Evolutionary conservation across 352 stramenopile species (phyloP).

Genomic region (Discostella stelligera): DNA sequence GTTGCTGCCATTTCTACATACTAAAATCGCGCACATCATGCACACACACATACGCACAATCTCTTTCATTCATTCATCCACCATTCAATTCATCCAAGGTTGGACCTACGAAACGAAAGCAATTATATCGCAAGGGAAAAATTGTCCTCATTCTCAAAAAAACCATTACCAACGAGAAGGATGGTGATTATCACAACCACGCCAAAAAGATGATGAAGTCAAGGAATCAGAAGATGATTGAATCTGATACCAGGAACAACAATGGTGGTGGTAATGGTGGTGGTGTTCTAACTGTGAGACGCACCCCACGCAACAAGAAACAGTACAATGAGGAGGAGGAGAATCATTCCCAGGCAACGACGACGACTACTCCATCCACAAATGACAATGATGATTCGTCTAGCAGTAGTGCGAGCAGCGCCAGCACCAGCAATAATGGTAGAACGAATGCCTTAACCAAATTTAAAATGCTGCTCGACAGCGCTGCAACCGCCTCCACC

Average conservation of each 20-base stretch:
- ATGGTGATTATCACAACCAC: neutral
- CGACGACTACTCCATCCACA: neutral
- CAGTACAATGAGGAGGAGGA: neutral
- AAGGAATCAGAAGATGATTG: neutral
- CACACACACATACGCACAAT: too few relatives aligned
- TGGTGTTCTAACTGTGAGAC: too few relatives aligned
- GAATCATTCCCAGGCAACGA: neutral
- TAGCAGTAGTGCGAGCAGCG: neutral
- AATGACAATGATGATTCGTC: neutral
- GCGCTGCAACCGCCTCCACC: slow-evolving; percentile 1
- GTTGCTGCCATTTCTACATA: too few relatives aligned
- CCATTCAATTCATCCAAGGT: slow-evolving; percentile 1
- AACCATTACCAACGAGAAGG: slow-evolving; percentile 20
- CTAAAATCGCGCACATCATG: too few relatives aligned
- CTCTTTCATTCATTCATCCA: neutral
- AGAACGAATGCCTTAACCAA: neutral
- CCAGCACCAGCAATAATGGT: neutral
- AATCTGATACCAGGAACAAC: neutral
- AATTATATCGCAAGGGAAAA: slow-evolving; percentile 49
- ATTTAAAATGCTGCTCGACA: neutral
- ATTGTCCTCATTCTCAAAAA: slow-evolving; percentile 44
- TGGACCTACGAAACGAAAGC: slow-evolving; percentile 41
- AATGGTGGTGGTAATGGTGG: too few relatives aligned
- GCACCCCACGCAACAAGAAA: slow-evolving; percentile 6
- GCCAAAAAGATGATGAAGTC: neutral